These are phyloP conservation scores for Puya raimondii DNA, from an alignment of 176 grass and related monocot species.

Conservation along the genomic window DNA sequence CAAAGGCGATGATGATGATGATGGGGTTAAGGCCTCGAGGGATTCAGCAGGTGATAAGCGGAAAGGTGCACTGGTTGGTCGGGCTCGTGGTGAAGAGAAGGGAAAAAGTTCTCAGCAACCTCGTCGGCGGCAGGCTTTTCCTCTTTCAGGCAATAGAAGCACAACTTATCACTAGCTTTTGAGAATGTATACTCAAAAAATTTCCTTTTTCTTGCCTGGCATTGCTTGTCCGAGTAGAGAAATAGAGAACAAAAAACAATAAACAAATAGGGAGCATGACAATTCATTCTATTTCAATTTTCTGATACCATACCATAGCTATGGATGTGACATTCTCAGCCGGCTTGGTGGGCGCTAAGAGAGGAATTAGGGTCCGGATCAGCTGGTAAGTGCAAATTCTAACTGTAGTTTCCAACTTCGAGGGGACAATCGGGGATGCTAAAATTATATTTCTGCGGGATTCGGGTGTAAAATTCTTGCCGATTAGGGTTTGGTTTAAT, in stretches of 20 bases:
- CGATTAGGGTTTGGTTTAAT: too few relatives aligned
- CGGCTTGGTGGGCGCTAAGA: too few relatives aligned
- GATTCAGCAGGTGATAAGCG: not conserved
- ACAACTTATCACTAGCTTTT: not conserved
- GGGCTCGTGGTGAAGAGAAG: not conserved
- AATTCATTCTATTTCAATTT: too few relatives aligned
- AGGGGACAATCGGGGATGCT: too few relatives aligned
- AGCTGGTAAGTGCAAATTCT: too few relatives aligned
- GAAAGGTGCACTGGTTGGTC: not conserved
- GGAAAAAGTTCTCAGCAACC: not conserved
- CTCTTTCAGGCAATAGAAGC: slow-evolving; percentile 1
- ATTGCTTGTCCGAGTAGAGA: not conserved
- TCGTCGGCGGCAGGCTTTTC: not conserved
- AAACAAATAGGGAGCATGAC: too few relatives aligned
- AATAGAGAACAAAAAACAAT: not conserved
- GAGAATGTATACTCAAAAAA: not conserved
- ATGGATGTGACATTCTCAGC: too few relatives aligned
- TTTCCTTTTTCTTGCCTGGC: not conserved
- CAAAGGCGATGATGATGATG: slow-evolving; percentile 28
- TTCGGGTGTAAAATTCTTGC: too few relatives aligned
- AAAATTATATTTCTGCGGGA: too few relatives aligned
- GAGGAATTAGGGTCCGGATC: too few relatives aligned
- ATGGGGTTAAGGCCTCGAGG: slow-evolving; percentile 20
- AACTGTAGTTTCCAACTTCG: too few relatives aligned
- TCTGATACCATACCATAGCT: too few relatives aligned